A percentile compares a stretch with the other conserved stretches of the same genome.
phyloP scores from a whole-genome alignment of 2,329 filamentous ascomycete genomes.

The Aspergillus pseudotamarii region DNA sequence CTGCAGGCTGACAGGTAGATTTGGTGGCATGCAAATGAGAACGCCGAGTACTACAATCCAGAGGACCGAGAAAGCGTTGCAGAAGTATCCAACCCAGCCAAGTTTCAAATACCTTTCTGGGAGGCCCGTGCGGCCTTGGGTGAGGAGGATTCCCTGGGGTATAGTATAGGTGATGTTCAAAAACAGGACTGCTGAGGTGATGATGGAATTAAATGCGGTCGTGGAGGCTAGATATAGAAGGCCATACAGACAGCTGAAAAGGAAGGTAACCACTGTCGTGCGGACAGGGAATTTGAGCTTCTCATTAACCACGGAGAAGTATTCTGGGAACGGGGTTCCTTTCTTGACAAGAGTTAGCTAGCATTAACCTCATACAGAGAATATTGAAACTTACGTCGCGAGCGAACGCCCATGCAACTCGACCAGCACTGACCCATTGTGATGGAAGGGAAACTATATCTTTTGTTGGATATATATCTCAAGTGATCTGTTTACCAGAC shows the following conservation, averaged over 20 bases:
- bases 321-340: constrained; percentile 13
- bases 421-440: constrained; percentile 19
- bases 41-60: constrained; percentile 50
- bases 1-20: constrained; percentile 32
- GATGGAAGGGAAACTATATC: constrained; percentile 9
- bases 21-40: constrained; percentile 50
- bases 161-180: constrained; percentile 45
- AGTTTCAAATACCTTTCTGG: constrained; percentile 31
- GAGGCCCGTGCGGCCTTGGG: constrained; percentile 35
- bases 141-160: constrained; percentile 46
- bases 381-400: constrained; percentile 9
- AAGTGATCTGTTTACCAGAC: neutral
- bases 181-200: constrained; percentile 37
- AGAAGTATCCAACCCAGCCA: constrained; percentile 32
- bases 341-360: neutral
- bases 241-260: constrained; percentile 39
- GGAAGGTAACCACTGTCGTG: neutral
- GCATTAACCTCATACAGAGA: fast-evolving
- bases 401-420: constrained; percentile 20
- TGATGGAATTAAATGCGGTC: constrained; percentile 45
- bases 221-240: constrained; percentile 28
- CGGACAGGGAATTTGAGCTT: constrained; percentile 38
- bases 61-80: constrained; percentile 45
- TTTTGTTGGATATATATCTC: neutral
- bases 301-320: constrained; percentile 18